Evolutionary conservation across 2,329 filamentous ascomycete species (phyloP).

Genomic region (Trichoderma afroharzianum): DNA sequence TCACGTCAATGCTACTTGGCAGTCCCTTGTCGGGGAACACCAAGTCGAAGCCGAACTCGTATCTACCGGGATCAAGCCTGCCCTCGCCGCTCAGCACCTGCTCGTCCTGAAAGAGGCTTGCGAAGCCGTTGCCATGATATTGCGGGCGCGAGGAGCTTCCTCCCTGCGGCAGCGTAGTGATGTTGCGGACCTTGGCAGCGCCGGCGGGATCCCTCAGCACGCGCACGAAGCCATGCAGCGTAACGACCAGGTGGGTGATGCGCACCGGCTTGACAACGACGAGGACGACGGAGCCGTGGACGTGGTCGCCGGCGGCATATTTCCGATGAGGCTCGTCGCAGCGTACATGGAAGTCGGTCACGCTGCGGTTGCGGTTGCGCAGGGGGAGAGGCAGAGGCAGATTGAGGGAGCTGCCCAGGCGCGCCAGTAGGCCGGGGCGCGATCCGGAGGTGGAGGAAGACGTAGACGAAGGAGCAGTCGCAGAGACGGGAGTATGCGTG

Average conservation of each 20-base stretch:
- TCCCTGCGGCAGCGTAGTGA: slow-evolving; percentile 40
- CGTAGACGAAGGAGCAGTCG: neutral
- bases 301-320: slow-evolving; percentile 70
- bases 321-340: slow-evolving; percentile 74
- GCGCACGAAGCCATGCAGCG: slow-evolving; percentile 73
- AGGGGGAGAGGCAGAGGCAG: slow-evolving; percentile 47
- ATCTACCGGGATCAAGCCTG: slow-evolving; percentile 67
- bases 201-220: slow-evolving; percentile 68
- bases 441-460: slow-evolving; percentile 34
- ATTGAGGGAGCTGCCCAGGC: slow-evolving; percentile 43
- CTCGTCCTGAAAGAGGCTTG: slow-evolving; percentile 80
- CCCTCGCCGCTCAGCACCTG: slow-evolving; percentile 76
- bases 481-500: neutral
- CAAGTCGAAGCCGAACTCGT: slow-evolving; percentile 75
- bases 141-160: slow-evolving; percentile 41
- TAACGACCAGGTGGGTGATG: slow-evolving; percentile 76
- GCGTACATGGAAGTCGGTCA: slow-evolving; percentile 75
- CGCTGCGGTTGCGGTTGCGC: slow-evolving; percentile 56
- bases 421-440: slow-evolving; percentile 46
- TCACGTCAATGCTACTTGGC: slow-evolving; percentile 92
- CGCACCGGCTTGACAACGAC: slow-evolving; percentile 70
- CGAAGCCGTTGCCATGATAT: slow-evolving; percentile 73
- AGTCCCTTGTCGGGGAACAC: slow-evolving; percentile 65
- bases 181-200: slow-evolving; percentile 48
- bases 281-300: slow-evolving; percentile 69